These are phyloP conservation scores for Hymenoscyphus fructigenus DNA, from an alignment of 2,329 filamentous ascomycete genomes.

Conservation along the genomic window DNA sequence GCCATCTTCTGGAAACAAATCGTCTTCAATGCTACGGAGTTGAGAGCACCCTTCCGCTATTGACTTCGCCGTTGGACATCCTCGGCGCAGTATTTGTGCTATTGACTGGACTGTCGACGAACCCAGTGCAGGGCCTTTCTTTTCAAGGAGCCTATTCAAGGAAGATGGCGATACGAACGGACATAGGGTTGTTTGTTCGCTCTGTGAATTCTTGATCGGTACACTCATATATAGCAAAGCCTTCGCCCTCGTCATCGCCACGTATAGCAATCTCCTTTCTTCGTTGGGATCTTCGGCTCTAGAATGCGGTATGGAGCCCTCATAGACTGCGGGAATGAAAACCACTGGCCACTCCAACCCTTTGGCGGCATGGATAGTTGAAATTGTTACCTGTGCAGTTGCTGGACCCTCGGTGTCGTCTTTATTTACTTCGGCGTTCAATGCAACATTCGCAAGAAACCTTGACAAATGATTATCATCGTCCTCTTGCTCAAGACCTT, in stretches of 20 bases:
- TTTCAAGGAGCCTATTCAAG: constrained; percentile 53
- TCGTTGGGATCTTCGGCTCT: constrained; percentile 83
- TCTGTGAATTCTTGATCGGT: constrained; percentile 65
- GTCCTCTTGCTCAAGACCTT: constrained; percentile 67
- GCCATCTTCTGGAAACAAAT: constrained; percentile 66
- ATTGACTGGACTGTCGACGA: constrained; percentile 62
- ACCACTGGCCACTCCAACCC: constrained; percentile 95
- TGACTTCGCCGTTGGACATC: constrained; percentile 50
- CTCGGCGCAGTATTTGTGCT: constrained; percentile 69
- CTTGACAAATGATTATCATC: constrained; percentile 65
- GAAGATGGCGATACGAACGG: constrained; percentile 63
- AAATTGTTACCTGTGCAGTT: constrained; percentile 75
- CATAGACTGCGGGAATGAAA: constrained; percentile 86
- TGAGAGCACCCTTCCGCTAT: constrained; percentile 44
- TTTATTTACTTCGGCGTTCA: constrained; percentile 77
- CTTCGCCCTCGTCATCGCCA: constrained; percentile 94
- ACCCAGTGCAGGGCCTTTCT: constrained; percentile 69
- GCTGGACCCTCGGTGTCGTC: constrained; percentile 56
- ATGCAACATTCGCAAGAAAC: constrained; percentile 85
- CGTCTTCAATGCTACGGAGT: constrained; percentile 63
- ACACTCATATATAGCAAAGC: constrained; percentile 82
- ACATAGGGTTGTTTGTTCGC: constrained; percentile 65
- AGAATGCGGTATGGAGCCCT: constrained; percentile 87
- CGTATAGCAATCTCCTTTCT: constrained; percentile 85
- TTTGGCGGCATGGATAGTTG: constrained; percentile 94